Evolutionary conservation across 2,329 filamentous ascomycete genomes (phyloP).

Genomic region (Fusarium lateritium): DNA sequence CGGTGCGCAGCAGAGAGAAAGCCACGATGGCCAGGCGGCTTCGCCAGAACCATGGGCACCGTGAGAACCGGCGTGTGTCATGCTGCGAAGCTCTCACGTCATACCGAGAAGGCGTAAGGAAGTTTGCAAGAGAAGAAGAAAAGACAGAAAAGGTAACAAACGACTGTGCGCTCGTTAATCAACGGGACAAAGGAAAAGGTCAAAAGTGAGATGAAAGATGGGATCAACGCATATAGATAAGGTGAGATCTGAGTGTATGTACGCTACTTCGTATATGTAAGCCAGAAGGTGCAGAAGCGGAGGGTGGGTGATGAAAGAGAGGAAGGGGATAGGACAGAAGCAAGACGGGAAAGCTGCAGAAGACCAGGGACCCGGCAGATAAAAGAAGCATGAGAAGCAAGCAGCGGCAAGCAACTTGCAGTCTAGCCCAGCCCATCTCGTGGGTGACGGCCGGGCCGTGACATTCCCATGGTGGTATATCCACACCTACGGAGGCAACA

Average conservation of each 20-base stretch:
- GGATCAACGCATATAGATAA: slow-evolving; percentile 27
- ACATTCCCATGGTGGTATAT: slow-evolving; percentile 19
- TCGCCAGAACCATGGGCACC: slow-evolving; percentile 60
- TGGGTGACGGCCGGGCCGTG: slow-evolving; percentile 34
- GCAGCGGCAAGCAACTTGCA: slow-evolving; percentile 33
- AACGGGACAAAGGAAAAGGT: slow-evolving; percentile 15
- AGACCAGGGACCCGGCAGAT: slow-evolving; percentile 45
- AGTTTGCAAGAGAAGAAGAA: slow-evolving; percentile 32
- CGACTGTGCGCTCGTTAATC: slow-evolving; percentile 28
- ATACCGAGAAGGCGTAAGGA: slow-evolving; percentile 44
- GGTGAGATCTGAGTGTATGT: slow-evolving; percentile 34
- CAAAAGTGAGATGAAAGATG: slow-evolving; percentile 12
- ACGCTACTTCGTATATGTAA: slow-evolving; percentile 43
- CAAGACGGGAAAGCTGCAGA: slow-evolving; percentile 44
- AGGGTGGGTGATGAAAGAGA: slow-evolving; percentile 10
- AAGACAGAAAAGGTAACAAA: slow-evolving; percentile 26
- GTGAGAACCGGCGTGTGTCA: slow-evolving; percentile 61
- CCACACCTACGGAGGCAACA: slow-evolving; percentile 33
- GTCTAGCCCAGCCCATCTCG: slow-evolving; percentile 33
- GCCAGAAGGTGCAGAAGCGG: slow-evolving; percentile 26
- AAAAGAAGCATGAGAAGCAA: slow-evolving; percentile 35
- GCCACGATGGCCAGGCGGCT: slow-evolving; percentile 61
- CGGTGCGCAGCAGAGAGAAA: slow-evolving; percentile 63
- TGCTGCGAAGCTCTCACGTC: slow-evolving; percentile 51
- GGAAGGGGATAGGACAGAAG: slow-evolving; percentile 44